Evolutionary conservation across 352 stramenopile species (phyloP), one percentile per base, ranked within the genome.

Genomic region (Pythium sp.): DNA sequence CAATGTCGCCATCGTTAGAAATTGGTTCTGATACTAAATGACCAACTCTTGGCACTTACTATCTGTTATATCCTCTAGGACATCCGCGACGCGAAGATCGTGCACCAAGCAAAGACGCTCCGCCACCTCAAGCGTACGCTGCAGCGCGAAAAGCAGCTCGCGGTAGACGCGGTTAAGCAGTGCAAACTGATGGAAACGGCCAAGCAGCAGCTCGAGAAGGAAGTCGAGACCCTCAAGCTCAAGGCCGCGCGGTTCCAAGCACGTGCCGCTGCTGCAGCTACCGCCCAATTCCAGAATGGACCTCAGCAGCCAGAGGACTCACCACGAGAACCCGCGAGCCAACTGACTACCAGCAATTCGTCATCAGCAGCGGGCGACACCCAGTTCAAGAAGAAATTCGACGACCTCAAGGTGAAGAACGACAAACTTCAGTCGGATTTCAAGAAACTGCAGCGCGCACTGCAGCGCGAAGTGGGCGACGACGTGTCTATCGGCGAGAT

Each of bases 31-130:
- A 51, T 51, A 24, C 8, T 51, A 51, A 24, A 51, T 51, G 43
- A 2, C 34, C 7, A 3, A 12, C 6, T 11, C 12, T 41, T 12
- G 34, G 12, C 34, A 41, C 9, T 36, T 6, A 12, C 22, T 32
- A 11, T 56, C 11, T 26, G 14, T 64, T 26, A 15, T 14, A 34
- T 22, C 15, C 18, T 61, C 49, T 62, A 26, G 24, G 24, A 26
- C 24, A 26, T 92, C 61, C 82, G 84, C 7, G 81, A 94, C 54
- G 66, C 78, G 12, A 93, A 94, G 72, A 94, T 94, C 58, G 78
- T 94, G 4, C 82, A 92, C 34, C 84, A 92, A 49, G 86, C 86
- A 1, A 91, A 91, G 65, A 77, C 73, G n/a, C 62, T 94, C 8
- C 81, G 84, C 5, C 66, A 82, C 4, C 57, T 91, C 24, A 93